A percentile compares a stretch with the other conserved stretches of the same genome.
These are phyloP conservation scores for Periconia macrospinosa DNA, from an alignment of 2,329 filamentous ascomycete genomes.

Conservation along the genomic window DNA sequence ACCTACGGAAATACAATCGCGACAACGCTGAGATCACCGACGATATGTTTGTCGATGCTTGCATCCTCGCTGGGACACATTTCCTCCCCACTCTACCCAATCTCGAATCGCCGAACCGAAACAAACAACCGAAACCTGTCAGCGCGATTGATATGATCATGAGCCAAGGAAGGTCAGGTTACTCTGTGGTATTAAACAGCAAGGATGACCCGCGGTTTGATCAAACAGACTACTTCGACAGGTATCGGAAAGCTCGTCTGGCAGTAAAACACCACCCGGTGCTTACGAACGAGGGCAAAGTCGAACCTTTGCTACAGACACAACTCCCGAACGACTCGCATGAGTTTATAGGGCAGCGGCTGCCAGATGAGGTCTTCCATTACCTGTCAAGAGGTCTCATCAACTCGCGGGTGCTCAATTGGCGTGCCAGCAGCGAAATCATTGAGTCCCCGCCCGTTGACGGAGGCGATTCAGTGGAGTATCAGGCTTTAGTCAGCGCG, in stretches of 20 bases:
- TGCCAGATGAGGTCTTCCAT: conserved; percentile 87
- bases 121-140: conserved; percentile 62
- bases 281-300: conserved; percentile 74
- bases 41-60: conserved; percentile 78
- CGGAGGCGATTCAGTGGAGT: conserved; percentile 76
- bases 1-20: conserved; percentile 51
- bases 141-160: conserved; percentile 80
- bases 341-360: conserved; percentile 84
- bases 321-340: conserved; percentile 80
- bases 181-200: conserved; percentile 73
- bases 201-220: conserved; percentile 75
- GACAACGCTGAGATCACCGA: conserved; percentile 58
- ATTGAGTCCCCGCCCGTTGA: conserved; percentile 83
- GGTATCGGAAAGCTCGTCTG: conserved; percentile 83
- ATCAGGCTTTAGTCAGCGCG: conserved; percentile 74
- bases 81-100: conserved; percentile 80
- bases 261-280: conserved; percentile 86
- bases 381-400: conserved; percentile 86
- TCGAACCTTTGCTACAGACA: conserved; percentile 73
- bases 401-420: conserved; percentile 76
- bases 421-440: conserved; percentile 78
- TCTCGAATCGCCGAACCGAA: conserved; percentile 63
- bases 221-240: conserved; percentile 77
- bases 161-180: conserved; percentile 66
- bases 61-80: conserved; percentile 79